Evolutionary conservation across 2,329 filamentous ascomycete species (phyloP).

Genomic region (Sordariomycetes sp.): DNA sequence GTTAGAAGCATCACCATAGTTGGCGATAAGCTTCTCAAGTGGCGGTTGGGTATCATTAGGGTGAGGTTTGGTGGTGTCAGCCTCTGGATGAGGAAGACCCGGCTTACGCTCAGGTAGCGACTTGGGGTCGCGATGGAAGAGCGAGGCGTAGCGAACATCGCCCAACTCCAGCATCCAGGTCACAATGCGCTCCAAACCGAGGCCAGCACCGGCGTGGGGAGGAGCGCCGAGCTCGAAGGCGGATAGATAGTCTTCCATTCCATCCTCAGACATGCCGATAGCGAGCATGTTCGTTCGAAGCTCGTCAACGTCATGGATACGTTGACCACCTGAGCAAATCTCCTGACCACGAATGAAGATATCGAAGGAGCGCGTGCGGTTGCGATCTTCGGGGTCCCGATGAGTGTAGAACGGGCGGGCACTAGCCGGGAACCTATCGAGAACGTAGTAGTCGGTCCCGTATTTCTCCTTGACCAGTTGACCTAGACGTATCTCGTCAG

Average conservation of each 20-base stretch:
- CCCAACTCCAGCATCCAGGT: conserved; percentile 80
- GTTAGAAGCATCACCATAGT: conserved; percentile 90
- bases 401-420: conserved; percentile 90
- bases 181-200: conserved; percentile 80
- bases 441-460: conserved; percentile 82
- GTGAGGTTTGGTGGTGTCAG: conserved; percentile 55
- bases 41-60: conserved; percentile 54
- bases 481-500: conserved; percentile 80
- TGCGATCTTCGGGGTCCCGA: conserved; percentile 63
- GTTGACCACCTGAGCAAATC: conserved; percentile 85
- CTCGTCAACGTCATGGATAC: conserved; percentile 72
- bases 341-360: conserved; percentile 92
- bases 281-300: conserved; percentile 71
- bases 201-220: conserved; percentile 82
- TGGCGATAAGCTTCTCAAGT: conserved; percentile 81
- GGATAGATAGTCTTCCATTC: conserved; percentile 83
- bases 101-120: conserved; percentile 62
- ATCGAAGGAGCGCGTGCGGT: conserved; percentile 85
- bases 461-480: conserved; percentile 80
- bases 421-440: conserved; percentile 83
- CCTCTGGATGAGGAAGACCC: conserved; percentile 75
- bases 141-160: conserved; percentile 79
- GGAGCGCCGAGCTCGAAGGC: conserved; percentile 84
- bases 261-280: conserved; percentile 66
- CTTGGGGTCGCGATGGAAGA: conserved; percentile 84